A percentile compares a stretch with the other conserved stretches of the same genome.
These are phyloP conservation scores for Mortierella antarctica DNA, from an alignment of 192 early-diverging fungal species.

Conservation along the genomic window DNA sequence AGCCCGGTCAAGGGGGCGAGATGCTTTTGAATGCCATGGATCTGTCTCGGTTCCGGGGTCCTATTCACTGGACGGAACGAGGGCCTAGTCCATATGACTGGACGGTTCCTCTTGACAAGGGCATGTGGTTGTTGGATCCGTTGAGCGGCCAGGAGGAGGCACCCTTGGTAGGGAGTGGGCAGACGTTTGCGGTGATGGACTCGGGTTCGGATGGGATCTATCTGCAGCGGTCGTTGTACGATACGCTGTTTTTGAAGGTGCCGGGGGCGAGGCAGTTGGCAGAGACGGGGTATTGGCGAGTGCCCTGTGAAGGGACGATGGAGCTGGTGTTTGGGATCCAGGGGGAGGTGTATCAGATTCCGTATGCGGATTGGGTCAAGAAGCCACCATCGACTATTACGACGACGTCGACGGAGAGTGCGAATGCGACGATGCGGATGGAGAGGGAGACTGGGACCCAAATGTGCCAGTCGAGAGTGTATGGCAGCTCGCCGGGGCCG, in stretches of 20 bases:
- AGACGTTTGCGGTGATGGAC: constrained; percentile 44
- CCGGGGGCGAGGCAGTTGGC: constrained; percentile 14
- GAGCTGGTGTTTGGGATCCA: constrained; percentile 23
- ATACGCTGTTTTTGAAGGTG: constrained; percentile 15
- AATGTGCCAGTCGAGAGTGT: constrained; percentile 46
- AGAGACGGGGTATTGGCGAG: constrained; percentile 32
- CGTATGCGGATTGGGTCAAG: constrained; percentile 48
- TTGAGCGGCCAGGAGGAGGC: background rate
- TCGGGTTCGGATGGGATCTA: constrained; percentile 50
- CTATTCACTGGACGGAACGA: constrained; percentile 31
- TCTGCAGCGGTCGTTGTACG: constrained; percentile 11
- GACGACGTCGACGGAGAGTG: background rate
- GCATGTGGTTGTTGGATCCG: background rate
- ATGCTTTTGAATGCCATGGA: constrained; percentile 36
- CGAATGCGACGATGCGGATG: background rate
- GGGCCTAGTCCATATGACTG: constrained; percentile 38
- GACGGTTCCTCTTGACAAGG: constrained; percentile 30
- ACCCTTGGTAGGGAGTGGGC: constrained; percentile 5
- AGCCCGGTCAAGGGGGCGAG: constrained; percentile 23
- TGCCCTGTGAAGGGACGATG: constrained; percentile 21
- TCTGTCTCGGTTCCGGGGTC: background rate
- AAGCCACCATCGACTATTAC: background rate
- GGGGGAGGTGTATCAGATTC: constrained; percentile 11
- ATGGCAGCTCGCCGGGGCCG: constrained; percentile 40
- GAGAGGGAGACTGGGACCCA: background rate